Base-by-base conservation (phyloP, 495 filamentous ascomycete genomes). In the Penicillium diatomitis region DNA sequence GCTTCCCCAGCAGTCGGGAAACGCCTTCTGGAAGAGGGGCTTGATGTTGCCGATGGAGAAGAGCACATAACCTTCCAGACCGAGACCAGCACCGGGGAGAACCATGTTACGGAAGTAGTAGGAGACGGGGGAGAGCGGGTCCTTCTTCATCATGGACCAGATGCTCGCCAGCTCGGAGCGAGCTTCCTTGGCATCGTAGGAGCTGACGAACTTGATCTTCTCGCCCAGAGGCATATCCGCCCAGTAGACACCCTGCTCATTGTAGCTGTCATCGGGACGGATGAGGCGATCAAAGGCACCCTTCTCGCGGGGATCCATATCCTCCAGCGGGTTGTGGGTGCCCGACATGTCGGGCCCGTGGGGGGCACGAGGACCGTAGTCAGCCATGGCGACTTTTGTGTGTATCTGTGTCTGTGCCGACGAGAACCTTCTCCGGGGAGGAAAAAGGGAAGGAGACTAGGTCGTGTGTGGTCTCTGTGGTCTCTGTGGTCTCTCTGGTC, bases 11-110 rank as follows among this genome's bases (percentile, higher is more conserved):
- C 90, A 96, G 3, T 55, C 46, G 3, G 79, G 74, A 74, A 88
- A 95, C 10, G 77, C 71, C 5, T 74, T 67, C 49, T 80, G 56
- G 56, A 94, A 88, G 4, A 96, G 72, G 4, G 89, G 85, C 56
- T 80, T 80, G 47, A 95, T 63, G 65, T 91, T 94, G 58, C 89
- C 89, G 53, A 96, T 95, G 47, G 88, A 94, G 78, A 96, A 96
- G 32, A 96, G 78, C 36, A 95, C 88, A 67, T 95, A 95, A 59
- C 81, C 88, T 76, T 96, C 90, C 20, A 96, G 76, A 57, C 86
- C 81, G 30, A 96, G 77, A 66, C 90, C 90, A 52, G 87, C 87
- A 67, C 90, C 90, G 41, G 88, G 89, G 34, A 96, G 74, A 38
- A 96, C 82, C 70, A 88, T 88, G 61, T 94, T 92, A 56, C 78